A percentile compares a stretch with the other conserved stretches of the same genome.
phyloP scores from a whole-genome alignment of 2,329 filamentous ascomycete species.

The Endocalyx cinctus region DNA sequence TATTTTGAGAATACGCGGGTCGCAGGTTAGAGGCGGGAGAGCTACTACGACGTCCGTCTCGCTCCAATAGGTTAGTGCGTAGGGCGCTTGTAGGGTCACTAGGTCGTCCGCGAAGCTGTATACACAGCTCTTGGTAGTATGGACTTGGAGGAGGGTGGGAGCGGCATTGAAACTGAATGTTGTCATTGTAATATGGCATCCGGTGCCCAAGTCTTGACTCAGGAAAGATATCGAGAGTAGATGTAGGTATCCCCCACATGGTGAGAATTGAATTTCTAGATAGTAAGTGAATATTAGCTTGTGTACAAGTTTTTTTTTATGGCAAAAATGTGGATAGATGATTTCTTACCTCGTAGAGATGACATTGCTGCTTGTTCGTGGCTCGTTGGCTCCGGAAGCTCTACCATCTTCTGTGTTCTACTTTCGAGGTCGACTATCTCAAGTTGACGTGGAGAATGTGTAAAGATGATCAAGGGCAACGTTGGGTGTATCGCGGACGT shows the following conservation, averaged over 20 bases:
- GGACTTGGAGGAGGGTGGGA: not conserved
- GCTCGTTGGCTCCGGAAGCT: conserved; percentile 1
- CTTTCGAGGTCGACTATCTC: conserved; percentile 2
- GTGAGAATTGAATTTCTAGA: conserved; percentile 7
- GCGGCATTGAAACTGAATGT: not conserved
- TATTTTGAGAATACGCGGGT: conserved; percentile 9
- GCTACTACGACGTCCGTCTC: conserved; percentile 4
- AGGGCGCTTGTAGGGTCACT: conserved; percentile 2
- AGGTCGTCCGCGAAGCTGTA: conserved; percentile 6
- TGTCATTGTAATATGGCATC: conserved; percentile 2
- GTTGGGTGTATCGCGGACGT: conserved; percentile 5
- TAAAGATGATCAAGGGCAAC: conserved; percentile 3
- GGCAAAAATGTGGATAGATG: too few species aligned
- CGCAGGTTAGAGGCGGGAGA: conserved; percentile 8
- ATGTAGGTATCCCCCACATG: conserved; percentile 3
- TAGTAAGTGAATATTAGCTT: conserved; percentile 1
- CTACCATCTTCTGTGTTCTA: conserved; percentile 1
- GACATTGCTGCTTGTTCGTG: conserved; percentile 2
- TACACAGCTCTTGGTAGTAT: not conserved
- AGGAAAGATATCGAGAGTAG: conserved; percentile 3
- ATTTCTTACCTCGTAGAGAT: conserved; percentile 5
- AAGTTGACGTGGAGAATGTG: conserved; percentile 1
- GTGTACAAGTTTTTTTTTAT: too few species aligned
- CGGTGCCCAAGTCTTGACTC: not conserved
- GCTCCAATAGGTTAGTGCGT: conserved; percentile 6